Base-by-base conservation (phyloP, 305 asterid genomes). In the Fraxinus latifolia region DNA sequence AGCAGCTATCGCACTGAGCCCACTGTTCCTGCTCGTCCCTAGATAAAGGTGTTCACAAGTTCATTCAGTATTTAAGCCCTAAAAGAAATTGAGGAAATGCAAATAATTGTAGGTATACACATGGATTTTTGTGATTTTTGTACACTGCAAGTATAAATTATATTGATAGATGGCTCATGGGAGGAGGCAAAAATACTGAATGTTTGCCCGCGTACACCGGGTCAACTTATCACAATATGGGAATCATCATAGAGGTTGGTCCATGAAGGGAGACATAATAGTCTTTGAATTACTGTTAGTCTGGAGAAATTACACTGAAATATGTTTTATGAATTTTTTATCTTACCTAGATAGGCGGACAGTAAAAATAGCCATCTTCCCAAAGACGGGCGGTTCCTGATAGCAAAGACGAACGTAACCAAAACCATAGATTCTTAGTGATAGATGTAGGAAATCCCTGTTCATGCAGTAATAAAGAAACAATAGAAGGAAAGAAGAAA, bases 381-480 rank as follows among this genome's bases (percentile, higher is more conserved):
- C 97, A 79, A 95, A 91, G 82, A 91, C 97, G 77, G 99, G 99
- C 7, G 99, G 95, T 87, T 91, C 94, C 99, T 95, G 87, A 82
- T 78, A 83, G 79, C 74, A 72, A 82, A 85, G 80, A 88, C 27
- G 58, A 81, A 77, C 42, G 81, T 73, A 71, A 72, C 15, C 37
- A 80, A 81, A 82, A 78, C 75, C 73, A 60, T 79, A 79, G 82
- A 47, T 77, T 75, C 77, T 82, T 27, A 77, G 68, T 71, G 31
- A 14, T 29, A 31, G 75, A 73, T 68, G n/a, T n/a, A 12, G 9
- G 74, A 68, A 68, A 68, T 68, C 74, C 39, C 33, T 11, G 21
- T 27, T 11, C 17, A 12, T 12, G 39, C 74, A 68, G 50, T 7
- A 60, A 65, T 32, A 7, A 25, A 72, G 77, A 60, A 62, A 79